phyloP scores from a whole-genome alignment of 2,329 filamentous ascomycete species.

The Pseudogymnoascus sp. region DNA sequence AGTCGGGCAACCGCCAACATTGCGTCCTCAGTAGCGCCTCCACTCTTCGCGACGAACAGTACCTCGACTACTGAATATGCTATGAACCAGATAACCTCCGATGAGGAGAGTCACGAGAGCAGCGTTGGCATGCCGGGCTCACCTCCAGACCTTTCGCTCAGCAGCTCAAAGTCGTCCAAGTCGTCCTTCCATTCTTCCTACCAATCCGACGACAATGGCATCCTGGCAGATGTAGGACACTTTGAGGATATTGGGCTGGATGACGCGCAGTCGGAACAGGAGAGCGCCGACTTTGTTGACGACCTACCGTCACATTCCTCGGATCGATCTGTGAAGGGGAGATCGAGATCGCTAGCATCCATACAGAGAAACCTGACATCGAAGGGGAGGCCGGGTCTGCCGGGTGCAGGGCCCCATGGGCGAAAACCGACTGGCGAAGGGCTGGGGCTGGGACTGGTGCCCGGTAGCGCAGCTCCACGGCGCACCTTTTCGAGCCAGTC shows the following conservation, averaged over 20 bases:
- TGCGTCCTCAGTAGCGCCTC: slow-evolving; percentile 3
- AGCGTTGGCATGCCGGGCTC: slow-evolving; percentile 45
- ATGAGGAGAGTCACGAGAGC: slow-evolving; percentile 27
- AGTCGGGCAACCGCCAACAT: slow-evolving; percentile 9
- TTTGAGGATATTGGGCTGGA: slow-evolving; percentile 92
- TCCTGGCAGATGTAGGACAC: slow-evolving; percentile 66
- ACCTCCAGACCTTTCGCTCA: slow-evolving; percentile 63
- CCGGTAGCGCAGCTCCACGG: slow-evolving; percentile 12
- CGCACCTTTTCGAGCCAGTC: neutral
- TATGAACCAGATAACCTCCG: slow-evolving; percentile 12
- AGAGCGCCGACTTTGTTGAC: slow-evolving; percentile 24
- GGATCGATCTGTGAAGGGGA: neutral
- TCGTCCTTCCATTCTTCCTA: slow-evolving; percentile 77
- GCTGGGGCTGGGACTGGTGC: slow-evolving; percentile 26
- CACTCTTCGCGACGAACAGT: neutral
- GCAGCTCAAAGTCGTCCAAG: slow-evolving; percentile 77
- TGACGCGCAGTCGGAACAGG: slow-evolving; percentile 37
- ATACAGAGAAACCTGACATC: slow-evolving; percentile 26
- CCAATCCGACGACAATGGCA: slow-evolving; percentile 62
- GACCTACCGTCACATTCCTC: neutral
- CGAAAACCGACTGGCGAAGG: slow-evolving; percentile 17
- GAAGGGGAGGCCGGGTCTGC: slow-evolving; percentile 19
- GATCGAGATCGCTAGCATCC: neutral
- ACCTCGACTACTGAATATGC: slow-evolving; percentile 1
- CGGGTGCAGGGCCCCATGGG: slow-evolving; percentile 24